Evolutionary conservation across 2,329 filamentous ascomycete genomes (phyloP).

Genomic region (Trichocomaceae sp.): DNA sequence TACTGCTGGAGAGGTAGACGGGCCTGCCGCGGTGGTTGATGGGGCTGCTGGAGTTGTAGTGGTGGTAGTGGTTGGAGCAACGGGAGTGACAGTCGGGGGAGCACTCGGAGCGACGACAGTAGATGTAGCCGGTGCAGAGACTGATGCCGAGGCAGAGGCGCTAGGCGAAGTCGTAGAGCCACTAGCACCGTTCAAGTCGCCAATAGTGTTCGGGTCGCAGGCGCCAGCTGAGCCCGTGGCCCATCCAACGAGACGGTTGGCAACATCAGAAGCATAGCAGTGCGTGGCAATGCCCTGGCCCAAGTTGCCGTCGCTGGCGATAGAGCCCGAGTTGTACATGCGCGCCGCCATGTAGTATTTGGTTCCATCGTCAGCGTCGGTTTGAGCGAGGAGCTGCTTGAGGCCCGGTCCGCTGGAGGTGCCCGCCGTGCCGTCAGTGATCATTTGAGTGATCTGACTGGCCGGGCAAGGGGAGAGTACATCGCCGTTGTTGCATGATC

Average conservation of each 20-base stretch:
- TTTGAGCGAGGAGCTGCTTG: conserved; percentile 20
- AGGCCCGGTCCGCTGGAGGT: conserved; percentile 23
- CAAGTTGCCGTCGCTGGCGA: conserved; percentile 22
- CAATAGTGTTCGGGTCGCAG: not conserved
- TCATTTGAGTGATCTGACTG: conserved; percentile 22
- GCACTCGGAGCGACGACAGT: not conserved
- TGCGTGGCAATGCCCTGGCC: conserved; percentile 34
- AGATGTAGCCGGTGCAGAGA: not conserved
- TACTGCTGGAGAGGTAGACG: too few relatives aligned
- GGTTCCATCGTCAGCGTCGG: conserved; percentile 12
- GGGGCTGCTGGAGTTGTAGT: not conserved
- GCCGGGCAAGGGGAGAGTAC: conserved; percentile 8
- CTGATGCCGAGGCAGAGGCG: not conserved
- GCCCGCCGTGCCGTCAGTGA: conserved; percentile 25
- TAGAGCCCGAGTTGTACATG: conserved; percentile 31
- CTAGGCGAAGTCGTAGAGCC: not conserved
- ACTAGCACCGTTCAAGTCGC: not conserved
- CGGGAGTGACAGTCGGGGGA: not conserved
- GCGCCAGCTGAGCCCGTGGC: conserved; percentile 16
- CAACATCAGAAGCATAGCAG: conserved; percentile 48
- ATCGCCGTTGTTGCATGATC: conserved; percentile 25
- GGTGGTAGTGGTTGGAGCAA: not conserved
- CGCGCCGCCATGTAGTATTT: conserved; percentile 22
- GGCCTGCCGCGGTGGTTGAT: not conserved
- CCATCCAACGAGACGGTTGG: conserved; percentile 44